These are phyloP conservation scores for Nannizziopsis barbatae DNA, from an alignment of 2,329 filamentous ascomycete species.

Conservation along the genomic window DNA sequence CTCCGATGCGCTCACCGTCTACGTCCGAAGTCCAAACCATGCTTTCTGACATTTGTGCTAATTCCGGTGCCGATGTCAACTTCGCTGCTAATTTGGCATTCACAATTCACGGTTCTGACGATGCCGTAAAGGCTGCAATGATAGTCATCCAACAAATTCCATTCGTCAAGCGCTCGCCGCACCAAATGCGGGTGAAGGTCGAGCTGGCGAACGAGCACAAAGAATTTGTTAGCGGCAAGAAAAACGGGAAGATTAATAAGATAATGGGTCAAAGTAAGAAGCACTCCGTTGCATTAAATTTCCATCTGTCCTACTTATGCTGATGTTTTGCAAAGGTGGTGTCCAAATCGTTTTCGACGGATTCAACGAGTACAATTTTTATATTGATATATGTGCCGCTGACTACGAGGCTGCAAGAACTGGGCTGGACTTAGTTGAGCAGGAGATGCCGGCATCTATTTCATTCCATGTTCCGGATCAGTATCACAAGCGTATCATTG, in stretches of 20 bases:
- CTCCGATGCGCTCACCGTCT: conserved; percentile 48
- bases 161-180: conserved; percentile 75
- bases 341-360: conserved; percentile 98
- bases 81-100: conserved; percentile 95
- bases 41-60: conserved; percentile 89
- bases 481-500: conserved; percentile 98
- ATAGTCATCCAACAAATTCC: conserved; percentile 84
- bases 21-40: conserved; percentile 70
- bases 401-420: conserved; percentile 92
- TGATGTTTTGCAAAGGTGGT: conserved; percentile 47
- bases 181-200: conserved; percentile 94
- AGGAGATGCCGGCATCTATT: conserved; percentile 98
- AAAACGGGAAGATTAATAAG: conserved; percentile 99
- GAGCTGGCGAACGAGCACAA: conserved; percentile 99
- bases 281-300: conserved; percentile 1
- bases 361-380: conserved; percentile 99
- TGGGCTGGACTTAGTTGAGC: conserved; percentile 82
- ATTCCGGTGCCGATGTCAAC: conserved; percentile 85
- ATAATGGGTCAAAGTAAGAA: conserved; percentile 93
- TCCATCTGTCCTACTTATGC: not conserved
- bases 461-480: conserved; percentile 98
- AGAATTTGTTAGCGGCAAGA: conserved; percentile 98
- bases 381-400: conserved; percentile 89
- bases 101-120: conserved; percentile 87
- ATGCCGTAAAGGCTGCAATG: conserved; percentile 90